Conservation (phyloP, 371 early-diverging fungal species). For the Mycotypha africana region DNA sequence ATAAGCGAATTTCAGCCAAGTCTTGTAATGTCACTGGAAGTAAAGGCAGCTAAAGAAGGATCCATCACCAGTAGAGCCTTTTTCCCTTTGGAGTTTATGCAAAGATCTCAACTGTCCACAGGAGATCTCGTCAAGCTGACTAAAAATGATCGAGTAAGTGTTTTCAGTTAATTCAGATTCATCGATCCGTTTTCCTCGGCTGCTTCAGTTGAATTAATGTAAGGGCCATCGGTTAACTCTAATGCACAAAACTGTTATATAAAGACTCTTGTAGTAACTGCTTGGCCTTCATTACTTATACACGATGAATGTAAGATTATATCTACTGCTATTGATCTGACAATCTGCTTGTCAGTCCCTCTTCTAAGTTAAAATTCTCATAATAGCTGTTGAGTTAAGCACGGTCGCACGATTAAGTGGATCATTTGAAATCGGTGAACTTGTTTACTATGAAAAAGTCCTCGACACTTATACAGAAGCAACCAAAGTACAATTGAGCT, state of each 20-base stretch:
- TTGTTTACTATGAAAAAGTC: constrained; percentile 6
- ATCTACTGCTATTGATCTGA: too few species aligned
- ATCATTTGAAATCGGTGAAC: constrained; percentile 12
- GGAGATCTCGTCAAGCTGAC: constrained; percentile 49
- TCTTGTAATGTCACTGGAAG: constrained; percentile 14
- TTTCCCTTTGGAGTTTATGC: constrained; percentile 47
- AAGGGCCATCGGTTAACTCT: too few species aligned
- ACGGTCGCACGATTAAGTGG: constrained; percentile 11
- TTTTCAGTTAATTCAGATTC: too few species aligned
- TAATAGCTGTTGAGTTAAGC: constrained; percentile 18
- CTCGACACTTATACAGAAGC: constrained; percentile 2
- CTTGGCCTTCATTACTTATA: too few species aligned
- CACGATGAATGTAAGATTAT: too few species aligned
- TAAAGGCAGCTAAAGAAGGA: constrained; percentile 6
- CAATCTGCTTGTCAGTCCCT: too few species aligned
- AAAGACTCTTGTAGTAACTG: too few species aligned
- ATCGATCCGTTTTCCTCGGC: too few species aligned
- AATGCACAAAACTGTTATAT: too few species aligned
- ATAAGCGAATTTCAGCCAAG: too few species aligned
- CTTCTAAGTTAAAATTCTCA: too few species aligned
- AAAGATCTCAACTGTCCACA: constrained; percentile 32
- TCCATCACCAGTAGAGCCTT: constrained; percentile 20
- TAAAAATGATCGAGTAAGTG: constrained; percentile 12
- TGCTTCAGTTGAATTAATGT: too few species aligned
- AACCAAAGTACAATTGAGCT: constrained; percentile 3